phyloP scores from a whole-genome alignment of 2,329 filamentous ascomycete genomes.

The Monosporascus sp. region DNA sequence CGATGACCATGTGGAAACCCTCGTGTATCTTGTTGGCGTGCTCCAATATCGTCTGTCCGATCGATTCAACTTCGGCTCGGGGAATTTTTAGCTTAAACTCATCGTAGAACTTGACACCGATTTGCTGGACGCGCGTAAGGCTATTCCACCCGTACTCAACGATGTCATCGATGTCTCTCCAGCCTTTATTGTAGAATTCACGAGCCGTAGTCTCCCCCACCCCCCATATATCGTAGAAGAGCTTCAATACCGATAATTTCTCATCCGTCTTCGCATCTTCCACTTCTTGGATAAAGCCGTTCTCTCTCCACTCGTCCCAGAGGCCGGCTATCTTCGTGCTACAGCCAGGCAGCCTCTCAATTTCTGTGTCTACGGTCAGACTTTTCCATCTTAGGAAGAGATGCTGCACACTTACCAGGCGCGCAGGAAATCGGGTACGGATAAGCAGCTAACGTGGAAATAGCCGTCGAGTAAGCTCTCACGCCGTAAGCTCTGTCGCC shows the following conservation, averaged over 20 bases:
- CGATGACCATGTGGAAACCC: constrained; percentile 56
- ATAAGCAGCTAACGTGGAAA: constrained; percentile 79
- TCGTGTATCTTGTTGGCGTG: constrained; percentile 61
- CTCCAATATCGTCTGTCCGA: constrained; percentile 56
- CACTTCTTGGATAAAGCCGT: constrained; percentile 58
- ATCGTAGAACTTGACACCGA: constrained; percentile 89
- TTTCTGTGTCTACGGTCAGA: constrained; percentile 30
- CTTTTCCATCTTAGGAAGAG: constrained; percentile 23
- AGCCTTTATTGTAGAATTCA: constrained; percentile 75
- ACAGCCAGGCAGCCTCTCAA: constrained; percentile 67
- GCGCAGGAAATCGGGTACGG: constrained; percentile 45
- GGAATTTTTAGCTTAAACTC: constrained; percentile 72
- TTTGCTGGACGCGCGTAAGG: constrained; percentile 79
- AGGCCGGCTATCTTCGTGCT: constrained; percentile 72
- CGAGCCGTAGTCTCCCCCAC: constrained; percentile 77
- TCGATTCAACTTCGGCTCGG: constrained; percentile 66
- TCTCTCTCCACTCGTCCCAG: constrained; percentile 66
- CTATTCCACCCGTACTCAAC: constrained; percentile 74
- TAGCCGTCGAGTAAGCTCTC: constrained; percentile 80
- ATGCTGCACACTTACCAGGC: constrained; percentile 32
- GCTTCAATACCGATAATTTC: constrained; percentile 56
- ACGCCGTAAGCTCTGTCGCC: constrained; percentile 76
- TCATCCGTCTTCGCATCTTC: constrained; percentile 59
- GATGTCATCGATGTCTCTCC: constrained; percentile 81
- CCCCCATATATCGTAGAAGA: constrained; percentile 88